These are phyloP conservation scores for Epichloe baconii DNA, from an alignment of 2,329 filamentous ascomycete species.

Conservation along the genomic window DNA sequence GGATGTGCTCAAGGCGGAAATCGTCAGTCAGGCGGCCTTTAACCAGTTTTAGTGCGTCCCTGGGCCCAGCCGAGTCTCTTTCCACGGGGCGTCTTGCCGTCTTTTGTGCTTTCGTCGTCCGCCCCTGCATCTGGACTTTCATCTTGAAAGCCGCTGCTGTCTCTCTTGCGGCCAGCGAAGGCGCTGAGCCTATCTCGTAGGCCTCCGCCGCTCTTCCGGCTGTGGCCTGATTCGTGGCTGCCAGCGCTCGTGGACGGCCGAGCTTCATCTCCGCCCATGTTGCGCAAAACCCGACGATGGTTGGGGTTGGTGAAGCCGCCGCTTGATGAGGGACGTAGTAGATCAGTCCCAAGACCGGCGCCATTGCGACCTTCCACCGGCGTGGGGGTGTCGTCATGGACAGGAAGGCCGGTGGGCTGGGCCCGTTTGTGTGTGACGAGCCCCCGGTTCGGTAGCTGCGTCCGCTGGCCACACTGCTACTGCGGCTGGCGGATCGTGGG, in stretches of 20 bases:
- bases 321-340: conserved; percentile 20
- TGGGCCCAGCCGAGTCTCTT: conserved; percentile 7
- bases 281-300: conserved; percentile 9
- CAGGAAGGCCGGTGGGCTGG: conserved; percentile 26
- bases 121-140: conserved; percentile 11
- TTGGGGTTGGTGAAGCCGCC: conserved; percentile 14
- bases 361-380: conserved; percentile 19
- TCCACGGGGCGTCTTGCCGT: conserved; percentile 4
- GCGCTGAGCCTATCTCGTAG: conserved; percentile 24
- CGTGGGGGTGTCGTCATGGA: conserved; percentile 35
- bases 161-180: conserved; percentile 17
- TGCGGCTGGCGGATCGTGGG: conserved; percentile 34
- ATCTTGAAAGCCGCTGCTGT: conserved; percentile 9
- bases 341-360: conserved; percentile 16
- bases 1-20: too few relatives aligned
- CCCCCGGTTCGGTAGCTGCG: conserved; percentile 27
- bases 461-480: conserved; percentile 38
- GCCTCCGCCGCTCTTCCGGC: conserved; percentile 17
- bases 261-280: conserved; percentile 9
- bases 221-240: conserved; percentile 12
- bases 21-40: background rate
- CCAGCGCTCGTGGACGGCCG: conserved; percentile 22
- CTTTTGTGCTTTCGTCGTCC: conserved; percentile 10
- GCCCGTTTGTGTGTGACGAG: conserved; percentile 12
- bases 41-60: conserved; percentile 11